A percentile compares a stretch with the other conserved stretches of the same genome.
Conservation (phyloP, 352 stramenopile genomes). For the Saprolegnia parasitica region DNA sequence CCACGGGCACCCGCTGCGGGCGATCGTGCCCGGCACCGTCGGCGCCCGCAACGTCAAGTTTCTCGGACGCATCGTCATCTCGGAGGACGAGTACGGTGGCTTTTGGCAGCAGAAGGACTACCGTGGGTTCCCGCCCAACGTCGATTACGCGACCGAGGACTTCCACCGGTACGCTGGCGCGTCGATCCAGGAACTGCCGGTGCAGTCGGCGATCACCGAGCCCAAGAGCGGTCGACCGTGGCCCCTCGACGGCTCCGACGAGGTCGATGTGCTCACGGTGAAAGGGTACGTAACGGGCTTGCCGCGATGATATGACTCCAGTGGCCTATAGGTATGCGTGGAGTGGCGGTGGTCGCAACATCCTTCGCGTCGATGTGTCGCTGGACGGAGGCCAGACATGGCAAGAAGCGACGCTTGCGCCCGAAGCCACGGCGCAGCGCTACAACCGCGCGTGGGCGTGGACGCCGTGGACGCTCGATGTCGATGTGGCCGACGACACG, state of each 20-base stretch:
- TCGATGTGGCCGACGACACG: constrained; percentile 78
- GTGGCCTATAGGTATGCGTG: constrained; percentile 51
- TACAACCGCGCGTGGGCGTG: constrained; percentile 92
- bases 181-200: constrained; percentile 89
- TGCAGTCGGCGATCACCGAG: constrained; percentile 87
- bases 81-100: constrained; percentile 74
- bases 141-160: constrained; percentile 79
- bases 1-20: constrained; percentile 95
- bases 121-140: constrained; percentile 82
- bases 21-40: constrained; percentile 94
- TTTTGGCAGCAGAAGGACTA: constrained; percentile 93
- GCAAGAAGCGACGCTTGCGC: constrained; percentile 81
- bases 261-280: constrained; percentile 79
- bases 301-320: not conserved
- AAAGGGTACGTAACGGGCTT: constrained; percentile 71
- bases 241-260: constrained; percentile 46
- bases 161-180: constrained; percentile 81
- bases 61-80: constrained; percentile 87
- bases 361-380: constrained; percentile 95
- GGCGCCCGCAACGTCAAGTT: constrained; percentile 97
- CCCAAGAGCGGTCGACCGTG: constrained; percentile 55
- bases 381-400: constrained; percentile 92
- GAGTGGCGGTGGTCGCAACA: constrained; percentile 91
- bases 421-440: constrained; percentile 77
- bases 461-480: constrained; percentile 93